Percentiles rank a stretch among this genome's conserved stretches.
Evolutionary conservation across 208 protist genomes (phyloP).

Genomic region (Tetramitus jugosus): DNA sequence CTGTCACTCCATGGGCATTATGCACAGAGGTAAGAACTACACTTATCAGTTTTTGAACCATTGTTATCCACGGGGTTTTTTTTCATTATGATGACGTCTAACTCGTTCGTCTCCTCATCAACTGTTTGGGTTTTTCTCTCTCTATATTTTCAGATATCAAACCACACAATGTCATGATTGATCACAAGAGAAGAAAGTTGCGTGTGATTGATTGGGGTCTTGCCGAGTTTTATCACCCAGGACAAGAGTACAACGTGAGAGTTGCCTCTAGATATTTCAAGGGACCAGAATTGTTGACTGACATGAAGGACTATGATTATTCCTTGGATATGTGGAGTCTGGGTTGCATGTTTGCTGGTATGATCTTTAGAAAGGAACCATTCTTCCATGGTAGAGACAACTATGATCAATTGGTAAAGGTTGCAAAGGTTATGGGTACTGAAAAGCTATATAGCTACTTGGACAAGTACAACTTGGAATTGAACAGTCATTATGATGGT

Average conservation of each 20-base stretch:
- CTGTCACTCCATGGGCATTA: conserved; percentile 94
- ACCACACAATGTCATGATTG: conserved; percentile 98
- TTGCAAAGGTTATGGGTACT: conserved; percentile 87
- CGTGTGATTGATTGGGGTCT: conserved; percentile 96
- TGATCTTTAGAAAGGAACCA: conserved; percentile 95
- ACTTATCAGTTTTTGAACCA: no score
- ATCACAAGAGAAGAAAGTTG: conserved; percentile 84
- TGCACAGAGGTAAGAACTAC: conserved; percentile 89
- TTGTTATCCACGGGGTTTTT: no score
- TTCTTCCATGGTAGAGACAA: conserved; percentile 98
- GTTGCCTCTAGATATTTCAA: conserved; percentile 98
- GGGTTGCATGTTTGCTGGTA: conserved; percentile 96
- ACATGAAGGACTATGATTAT: conserved; percentile 97
- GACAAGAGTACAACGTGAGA: conserved; percentile 92
- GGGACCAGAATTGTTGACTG: conserved; percentile 93
- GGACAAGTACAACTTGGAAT: conserved; percentile 86
- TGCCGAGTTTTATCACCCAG: conserved; percentile 98
- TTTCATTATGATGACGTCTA: no score
- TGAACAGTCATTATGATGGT: conserved; percentile 68
- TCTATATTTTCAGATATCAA: conserved; percentile 66
- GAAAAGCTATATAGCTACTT: conserved; percentile 82
- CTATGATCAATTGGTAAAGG: conserved; percentile 94
- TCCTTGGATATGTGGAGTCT: conserved; percentile 97
- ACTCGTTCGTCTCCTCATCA: no score
- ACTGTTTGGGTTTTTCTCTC: no score